Conservation (phyloP, 228 moss, liverwort and hornwort species). For the Sphagnum fallax region DNA sequence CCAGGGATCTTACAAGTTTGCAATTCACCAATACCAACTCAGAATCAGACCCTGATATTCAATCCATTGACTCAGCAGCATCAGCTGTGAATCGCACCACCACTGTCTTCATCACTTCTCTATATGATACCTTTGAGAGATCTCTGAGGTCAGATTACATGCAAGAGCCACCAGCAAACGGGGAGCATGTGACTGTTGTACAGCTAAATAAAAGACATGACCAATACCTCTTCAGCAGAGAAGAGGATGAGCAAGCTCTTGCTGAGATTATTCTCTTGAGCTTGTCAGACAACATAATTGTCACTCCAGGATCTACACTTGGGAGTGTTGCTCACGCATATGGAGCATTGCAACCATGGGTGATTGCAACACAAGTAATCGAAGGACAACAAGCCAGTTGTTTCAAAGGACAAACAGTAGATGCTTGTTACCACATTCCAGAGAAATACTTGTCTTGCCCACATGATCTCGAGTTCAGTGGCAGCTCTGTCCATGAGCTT, state of each 20-base stretch:
- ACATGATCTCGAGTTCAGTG: not conserved
- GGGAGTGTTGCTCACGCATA: conserved; percentile 57
- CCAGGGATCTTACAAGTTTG: no score
- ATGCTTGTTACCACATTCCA: no score
- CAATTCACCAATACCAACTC: no score
- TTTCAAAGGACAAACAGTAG: no score
- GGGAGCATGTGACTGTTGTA: conserved; percentile 42
- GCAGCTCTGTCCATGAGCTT: not conserved
- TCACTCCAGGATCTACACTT: conserved; percentile 52
- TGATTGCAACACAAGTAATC: conserved; percentile 14
- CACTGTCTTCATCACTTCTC: conserved; percentile 62
- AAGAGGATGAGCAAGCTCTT: conserved; percentile 22
- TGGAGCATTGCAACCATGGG: conserved; percentile 42
- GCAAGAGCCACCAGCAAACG: conserved; percentile 15
- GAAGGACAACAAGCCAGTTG: not conserved
- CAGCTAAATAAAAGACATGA: conserved; percentile 17
- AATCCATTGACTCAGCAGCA: not conserved
- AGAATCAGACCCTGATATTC: no score
- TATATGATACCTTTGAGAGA: conserved; percentile 35
- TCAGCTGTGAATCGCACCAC: conserved; percentile 2
- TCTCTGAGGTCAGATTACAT: conserved; percentile 20
- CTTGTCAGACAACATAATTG: conserved; percentile 32
- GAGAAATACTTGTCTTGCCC: no score
- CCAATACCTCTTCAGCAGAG: not conserved
- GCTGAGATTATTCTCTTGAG: conserved; percentile 38